Base-by-base conservation (phyloP, 768 basidiomycete genomes). In the Russula vinacea region DNA sequence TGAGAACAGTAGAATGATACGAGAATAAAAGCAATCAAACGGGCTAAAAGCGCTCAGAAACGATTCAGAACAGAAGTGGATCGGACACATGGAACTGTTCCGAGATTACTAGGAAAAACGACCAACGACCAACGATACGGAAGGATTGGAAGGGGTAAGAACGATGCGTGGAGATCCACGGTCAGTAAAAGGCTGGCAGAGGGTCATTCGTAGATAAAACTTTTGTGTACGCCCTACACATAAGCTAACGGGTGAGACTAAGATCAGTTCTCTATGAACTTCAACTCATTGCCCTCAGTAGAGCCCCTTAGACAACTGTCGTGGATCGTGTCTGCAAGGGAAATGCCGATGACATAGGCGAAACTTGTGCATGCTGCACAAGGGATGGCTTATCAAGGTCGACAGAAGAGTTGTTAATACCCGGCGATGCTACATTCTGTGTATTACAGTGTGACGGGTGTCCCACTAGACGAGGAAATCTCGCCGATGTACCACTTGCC, bases 301-400 rank as follows among this genome's bases (percentile, higher is more conserved):
- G 17, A 32, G 54, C 37, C 17, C 22, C 22, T 56, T 58, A 68
- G 39, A 67, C 62, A 35, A 68, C 65, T 19, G 68, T 67, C 29
- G 68, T 67, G 35, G 68, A 13, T 22, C 73, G 69, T 56, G 72
- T 67, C 56, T 74, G 73, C 54, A 73, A 72, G 17, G 90, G 90
- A 75, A 92, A 92, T 47, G 89, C 90, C 26, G 89, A 89, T 17
- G 89, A 91, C 88, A 92, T 84, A 0, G 90, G 90, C 19, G 90
- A 92, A 26, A 82, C 78, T 66, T 80, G 80, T 57, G 79, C 72
- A 70, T 81, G 83, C 52, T 74, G 77, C 32, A 73, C 70, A 37
- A 78, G 81, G 32, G 75, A 35, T 73, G 77, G 53, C 71, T 67
- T 66, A 29, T 70, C 67, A 39, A 63, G 61, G 52, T 65, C 68